A percentile compares a stretch with the other conserved stretches of the same genome.
These are phyloP conservation scores for Cercospora sp. DNA, from an alignment of 2,329 filamentous ascomycete species.

Conservation along the genomic window DNA sequence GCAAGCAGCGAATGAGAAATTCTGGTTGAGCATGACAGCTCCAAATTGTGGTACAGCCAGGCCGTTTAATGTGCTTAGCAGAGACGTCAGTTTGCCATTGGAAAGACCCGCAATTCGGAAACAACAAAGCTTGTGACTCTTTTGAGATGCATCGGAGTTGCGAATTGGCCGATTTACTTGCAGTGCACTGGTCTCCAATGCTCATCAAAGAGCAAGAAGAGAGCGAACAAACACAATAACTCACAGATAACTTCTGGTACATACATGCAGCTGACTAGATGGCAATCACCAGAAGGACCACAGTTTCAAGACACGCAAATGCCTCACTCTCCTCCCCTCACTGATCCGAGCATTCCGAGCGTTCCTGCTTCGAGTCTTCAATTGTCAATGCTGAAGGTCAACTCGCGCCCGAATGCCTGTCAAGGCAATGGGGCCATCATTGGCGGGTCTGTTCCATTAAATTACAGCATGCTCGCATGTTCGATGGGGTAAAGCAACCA, in stretches of 20 bases:
- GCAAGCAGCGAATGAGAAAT: background rate
- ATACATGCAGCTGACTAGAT: background rate
- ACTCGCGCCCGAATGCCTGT: background rate
- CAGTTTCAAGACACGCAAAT: background rate
- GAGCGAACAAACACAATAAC: background rate
- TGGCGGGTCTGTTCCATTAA: background rate
- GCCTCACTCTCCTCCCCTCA: background rate
- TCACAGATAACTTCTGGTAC: background rate
- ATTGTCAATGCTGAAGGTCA: background rate
- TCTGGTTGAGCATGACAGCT: slow-evolving; percentile 1
- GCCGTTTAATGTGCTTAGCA: background rate
- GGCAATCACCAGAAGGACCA: background rate
- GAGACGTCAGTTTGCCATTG: background rate
- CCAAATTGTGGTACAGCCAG: slow-evolving; percentile 6
- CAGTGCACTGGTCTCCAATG: background rate
- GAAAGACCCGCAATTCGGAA: background rate
- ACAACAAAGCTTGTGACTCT: background rate
- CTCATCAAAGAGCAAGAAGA: background rate
- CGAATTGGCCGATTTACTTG: background rate
- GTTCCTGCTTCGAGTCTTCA: background rate
- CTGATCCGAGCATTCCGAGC: background rate
- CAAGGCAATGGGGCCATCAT: background rate
- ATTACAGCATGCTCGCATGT: background rate
- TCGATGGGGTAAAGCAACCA: background rate
- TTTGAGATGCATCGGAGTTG: background rate